Conservation (phyloP, 2,329 filamentous ascomycete genomes). For the Leptographium procerum region DNA sequence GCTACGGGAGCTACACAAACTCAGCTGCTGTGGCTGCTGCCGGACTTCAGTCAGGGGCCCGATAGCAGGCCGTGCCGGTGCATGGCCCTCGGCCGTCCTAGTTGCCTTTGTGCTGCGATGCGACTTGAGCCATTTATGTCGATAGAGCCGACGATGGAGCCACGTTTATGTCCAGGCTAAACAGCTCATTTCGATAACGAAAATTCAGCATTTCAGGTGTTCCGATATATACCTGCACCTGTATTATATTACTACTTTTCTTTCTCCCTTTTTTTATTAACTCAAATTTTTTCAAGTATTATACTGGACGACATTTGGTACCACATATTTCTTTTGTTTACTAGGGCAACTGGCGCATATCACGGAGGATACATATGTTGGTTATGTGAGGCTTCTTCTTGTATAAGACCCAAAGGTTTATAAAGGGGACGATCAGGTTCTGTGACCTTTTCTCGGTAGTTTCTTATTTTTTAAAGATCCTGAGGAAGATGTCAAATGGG, state of each 20-base stretch:
- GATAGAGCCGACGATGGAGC: too few species aligned
- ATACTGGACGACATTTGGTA: not conserved
- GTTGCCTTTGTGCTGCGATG: not conserved
- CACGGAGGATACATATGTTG: conserved; percentile 10
- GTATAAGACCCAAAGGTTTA: not conserved
- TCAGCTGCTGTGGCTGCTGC: not conserved
- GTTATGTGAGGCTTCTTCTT: conserved; percentile 3
- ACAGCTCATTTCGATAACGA: not conserved
- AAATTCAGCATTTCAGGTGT: not conserved
- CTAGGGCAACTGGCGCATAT: conserved; percentile 9
- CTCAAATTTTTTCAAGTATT: not conserved
- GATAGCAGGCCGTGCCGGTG: not conserved
- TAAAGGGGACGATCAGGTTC: not conserved
- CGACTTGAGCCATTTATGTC: too few species aligned
- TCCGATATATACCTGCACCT: not conserved
- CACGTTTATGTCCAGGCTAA: too few species aligned
- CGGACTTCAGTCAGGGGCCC: not conserved
- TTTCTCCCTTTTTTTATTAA: not conserved
- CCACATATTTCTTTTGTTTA: conserved; percentile 4
- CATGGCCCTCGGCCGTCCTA: not conserved
- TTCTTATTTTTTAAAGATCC: not conserved
- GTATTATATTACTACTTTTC: not conserved
- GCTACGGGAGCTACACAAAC: not conserved
- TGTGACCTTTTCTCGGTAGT: not conserved
- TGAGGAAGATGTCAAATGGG: not conserved